These are phyloP conservation scores for Crucihimalaya himalaica DNA, from an alignment of 345 rosid genomes.

Conservation along the genomic window DNA sequence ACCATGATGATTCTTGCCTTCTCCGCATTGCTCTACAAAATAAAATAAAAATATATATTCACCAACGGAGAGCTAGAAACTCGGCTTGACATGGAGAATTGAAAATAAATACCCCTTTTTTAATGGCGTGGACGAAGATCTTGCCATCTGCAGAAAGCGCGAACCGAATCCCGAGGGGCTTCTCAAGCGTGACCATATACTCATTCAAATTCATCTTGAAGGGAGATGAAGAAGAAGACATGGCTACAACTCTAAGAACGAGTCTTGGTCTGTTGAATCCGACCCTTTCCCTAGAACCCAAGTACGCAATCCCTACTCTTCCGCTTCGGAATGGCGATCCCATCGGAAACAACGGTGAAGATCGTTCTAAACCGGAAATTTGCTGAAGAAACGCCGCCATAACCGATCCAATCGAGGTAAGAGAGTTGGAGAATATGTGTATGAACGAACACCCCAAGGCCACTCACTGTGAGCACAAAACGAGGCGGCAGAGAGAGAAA, in stretches of 20 bases:
- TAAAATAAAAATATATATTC: no score
- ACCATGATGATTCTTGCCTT: constrained; percentile 89
- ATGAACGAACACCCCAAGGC: background rate
- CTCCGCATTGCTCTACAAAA: constrained; percentile 79
- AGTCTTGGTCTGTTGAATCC: constrained; percentile 18
- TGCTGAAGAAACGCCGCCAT: constrained; percentile 50
- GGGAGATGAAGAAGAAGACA: constrained; percentile 47
- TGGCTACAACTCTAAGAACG: constrained; percentile 42
- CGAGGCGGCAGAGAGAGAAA: constrained; percentile 23
- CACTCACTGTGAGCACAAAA: constrained; percentile 27
- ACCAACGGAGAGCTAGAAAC: no score
- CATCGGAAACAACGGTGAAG: constrained; percentile 15
- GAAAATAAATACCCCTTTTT: constrained; percentile 66
- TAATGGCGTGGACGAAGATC: constrained; percentile 78
- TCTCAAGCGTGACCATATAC: constrained; percentile 89
- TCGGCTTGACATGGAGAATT: background rate
- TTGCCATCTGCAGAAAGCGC: constrained; percentile 70
- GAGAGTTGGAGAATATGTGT: constrained; percentile 6
- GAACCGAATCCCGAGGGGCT: constrained; percentile 87
- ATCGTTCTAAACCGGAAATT: constrained; percentile 41
- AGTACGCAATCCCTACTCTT: constrained; percentile 25
- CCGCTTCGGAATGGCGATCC: constrained; percentile 37
- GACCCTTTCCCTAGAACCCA: background rate
- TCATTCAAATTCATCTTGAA: constrained; percentile 81
- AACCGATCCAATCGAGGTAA: background rate